Evolutionary conservation across 2,329 filamentous ascomycete species (phyloP), one percentile per base, ranked within the genome.

Genomic region (Diplocarpon rosae): DNA sequence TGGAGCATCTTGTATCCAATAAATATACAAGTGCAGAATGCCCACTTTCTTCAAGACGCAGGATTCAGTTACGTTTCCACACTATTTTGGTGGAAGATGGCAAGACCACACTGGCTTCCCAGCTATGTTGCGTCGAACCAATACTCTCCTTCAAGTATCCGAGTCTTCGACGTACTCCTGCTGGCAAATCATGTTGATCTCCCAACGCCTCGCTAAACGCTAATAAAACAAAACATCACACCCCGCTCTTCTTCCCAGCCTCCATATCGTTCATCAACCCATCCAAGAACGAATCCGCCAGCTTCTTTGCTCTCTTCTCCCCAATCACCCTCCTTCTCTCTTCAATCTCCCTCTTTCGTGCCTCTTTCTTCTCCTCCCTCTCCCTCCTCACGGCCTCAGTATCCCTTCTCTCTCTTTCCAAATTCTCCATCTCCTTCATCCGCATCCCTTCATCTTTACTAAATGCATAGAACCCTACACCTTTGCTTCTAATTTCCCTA

Each of bases 401-500:
- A 63, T 88, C 82, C 41, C 85, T 92, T 59, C 78, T 75, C 50
- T 69, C 65, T 47, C 85, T 70, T 62, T 87, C 80, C 54, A 71
- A 67, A 36, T 71, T 73, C 53, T 76, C 72, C 85, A 96, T 95
- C 70, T 96, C 85, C 39, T 57, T 56, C 56, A 65, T 64, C 59
- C 80, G 65, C 52, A 71, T 69, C 52, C 75, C 78, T 59, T 83
- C 80, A 62, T 94, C 83, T 52, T 75, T 76, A 47, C 82, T 86
- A 61, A 98, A 96, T 45, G 83, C 80, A 67, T 88, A 95, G 66
- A 96, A 98, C 0, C 85, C 92, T 0, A 85, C 85, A 3, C 92
- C 92, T 57, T 92, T 90, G 36, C 78, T 86, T 49, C 92, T 72
- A 39, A 95, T 79, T 71, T 98, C 92, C 49, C 73, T 74, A 49